Evolutionary conservation across 345 rosid species (phyloP).

Genomic region (Ricinus communis): DNA sequence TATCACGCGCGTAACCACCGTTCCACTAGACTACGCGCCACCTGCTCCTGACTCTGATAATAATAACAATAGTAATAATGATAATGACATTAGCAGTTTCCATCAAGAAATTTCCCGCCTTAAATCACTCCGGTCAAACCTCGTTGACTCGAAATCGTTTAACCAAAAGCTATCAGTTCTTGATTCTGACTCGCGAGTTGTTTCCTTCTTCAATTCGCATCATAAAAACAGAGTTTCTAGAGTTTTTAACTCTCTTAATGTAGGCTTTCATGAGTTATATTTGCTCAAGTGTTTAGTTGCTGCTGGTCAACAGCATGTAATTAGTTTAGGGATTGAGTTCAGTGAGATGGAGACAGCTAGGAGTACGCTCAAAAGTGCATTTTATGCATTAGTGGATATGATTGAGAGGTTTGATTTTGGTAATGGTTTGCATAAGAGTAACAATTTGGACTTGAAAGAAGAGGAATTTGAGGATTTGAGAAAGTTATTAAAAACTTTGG

Average conservation of each 20-base stretch:
- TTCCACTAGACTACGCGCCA: slow-evolving; percentile 59
- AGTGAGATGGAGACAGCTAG: slow-evolving; percentile 37
- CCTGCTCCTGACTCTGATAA: slow-evolving; percentile 62
- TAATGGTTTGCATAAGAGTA: slow-evolving; percentile 19
- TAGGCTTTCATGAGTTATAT: slow-evolving; percentile 46
- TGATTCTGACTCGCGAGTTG: slow-evolving; percentile 54
- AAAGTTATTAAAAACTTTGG: slow-evolving; percentile 49
- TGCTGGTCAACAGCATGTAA: slow-evolving; percentile 79
- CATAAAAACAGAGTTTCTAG: slow-evolving; percentile 31
- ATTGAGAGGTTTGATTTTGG: slow-evolving; percentile 66
- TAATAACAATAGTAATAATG: no score
- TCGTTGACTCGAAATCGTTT: slow-evolving; percentile 38
- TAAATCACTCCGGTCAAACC: slow-evolving; percentile 46
- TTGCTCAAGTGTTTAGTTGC: slow-evolving; percentile 76
- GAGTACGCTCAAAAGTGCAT: slow-evolving; percentile 59
- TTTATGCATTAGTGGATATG: slow-evolving; percentile 69
- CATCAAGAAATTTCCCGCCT: slow-evolving; percentile 67
- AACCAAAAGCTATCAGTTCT: slow-evolving; percentile 42
- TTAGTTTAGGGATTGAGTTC: slow-evolving; percentile 38
- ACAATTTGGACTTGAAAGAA: slow-evolving; percentile 31
- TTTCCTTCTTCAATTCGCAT: slow-evolving; percentile 39
- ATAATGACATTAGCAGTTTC: slow-evolving; percentile 27
- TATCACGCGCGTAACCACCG: slow-evolving; percentile 60
- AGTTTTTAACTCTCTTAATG: slow-evolving; percentile 42
- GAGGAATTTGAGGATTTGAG: slow-evolving; percentile 51